These are phyloP conservation scores for Oryza punctata DNA, from an alignment of 176 grass and related monocot genomes.

Conservation along the genomic window DNA sequence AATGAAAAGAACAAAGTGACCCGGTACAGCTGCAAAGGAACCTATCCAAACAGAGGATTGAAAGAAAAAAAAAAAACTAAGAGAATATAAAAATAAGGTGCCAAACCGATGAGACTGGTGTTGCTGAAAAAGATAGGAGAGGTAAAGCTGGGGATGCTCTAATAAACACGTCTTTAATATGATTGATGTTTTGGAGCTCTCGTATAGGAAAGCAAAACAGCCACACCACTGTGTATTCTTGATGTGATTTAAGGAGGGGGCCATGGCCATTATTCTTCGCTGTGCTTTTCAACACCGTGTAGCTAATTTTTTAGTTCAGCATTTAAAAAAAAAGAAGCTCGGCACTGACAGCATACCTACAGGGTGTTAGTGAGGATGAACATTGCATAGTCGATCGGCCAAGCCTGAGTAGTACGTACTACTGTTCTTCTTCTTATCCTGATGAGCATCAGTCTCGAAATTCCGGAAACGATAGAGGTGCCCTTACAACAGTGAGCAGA, in stretches of 20 bases:
- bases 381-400: not conserved
- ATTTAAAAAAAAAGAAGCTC: not conserved
- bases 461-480: not conserved
- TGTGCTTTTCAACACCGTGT: not conserved
- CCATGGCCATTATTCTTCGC: not conserved
- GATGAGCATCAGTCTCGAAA: not conserved
- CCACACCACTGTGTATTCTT: not conserved
- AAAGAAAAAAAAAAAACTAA: not conserved
- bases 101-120: not conserved
- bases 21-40: not conserved
- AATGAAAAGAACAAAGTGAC: not conserved
- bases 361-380: not conserved
- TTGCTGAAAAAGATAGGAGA: not conserved
- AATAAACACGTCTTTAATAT: constrained; percentile 16
- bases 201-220: not conserved
- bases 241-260: constrained; percentile 34
- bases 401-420: not conserved
- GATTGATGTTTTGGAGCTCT: not conserved
- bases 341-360: constrained; percentile 24
- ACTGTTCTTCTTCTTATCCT: not conserved
- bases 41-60: not conserved
- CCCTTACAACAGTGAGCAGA: not conserved
- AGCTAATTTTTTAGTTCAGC: constrained; percentile 9
- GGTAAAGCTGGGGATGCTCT: constrained; percentile 1
- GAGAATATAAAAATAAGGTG: not conserved